These are phyloP conservation scores for Amanita rubescens DNA, from an alignment of 768 basidiomycete genomes.

Conservation along the genomic window DNA sequence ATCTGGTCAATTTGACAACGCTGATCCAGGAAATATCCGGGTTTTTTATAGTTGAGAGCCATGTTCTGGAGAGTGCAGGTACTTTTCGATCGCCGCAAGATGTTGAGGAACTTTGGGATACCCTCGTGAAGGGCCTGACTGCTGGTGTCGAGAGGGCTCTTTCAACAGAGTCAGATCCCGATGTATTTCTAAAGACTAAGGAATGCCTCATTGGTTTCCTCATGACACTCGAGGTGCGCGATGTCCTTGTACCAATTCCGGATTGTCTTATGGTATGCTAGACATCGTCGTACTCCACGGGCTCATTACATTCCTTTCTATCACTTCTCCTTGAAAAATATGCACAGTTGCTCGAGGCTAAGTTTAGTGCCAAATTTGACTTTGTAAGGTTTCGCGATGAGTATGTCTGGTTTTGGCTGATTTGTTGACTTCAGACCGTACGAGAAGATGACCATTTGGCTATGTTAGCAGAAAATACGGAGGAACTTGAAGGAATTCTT, in stretches of 20 bases:
- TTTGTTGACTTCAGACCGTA: slow-evolving; percentile 51
- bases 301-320: slow-evolving; percentile 75
- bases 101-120: slow-evolving; percentile 94
- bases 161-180: slow-evolving; percentile 67
- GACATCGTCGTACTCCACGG: slow-evolving; percentile 84
- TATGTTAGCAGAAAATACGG: slow-evolving; percentile 59
- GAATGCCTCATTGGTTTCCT: slow-evolving; percentile 80
- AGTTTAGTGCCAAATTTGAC: slow-evolving; percentile 79
- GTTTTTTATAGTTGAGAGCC: slow-evolving; percentile 94
- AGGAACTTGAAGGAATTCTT: slow-evolving; percentile 69
- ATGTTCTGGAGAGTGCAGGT: slow-evolving; percentile 84
- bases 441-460: slow-evolving; percentile 82
- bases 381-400: slow-evolving; percentile 39
- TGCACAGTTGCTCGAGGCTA: slow-evolving; percentile 67
- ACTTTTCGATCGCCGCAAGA: slow-evolving; percentile 87
- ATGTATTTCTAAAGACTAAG: slow-evolving; percentile 76
- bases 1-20: slow-evolving; percentile 57
- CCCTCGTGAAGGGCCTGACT: slow-evolving; percentile 66
- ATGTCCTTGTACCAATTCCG: background rate
- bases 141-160: slow-evolving; percentile 69
- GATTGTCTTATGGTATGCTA: slow-evolving; percentile 21
- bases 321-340: slow-evolving; percentile 90
- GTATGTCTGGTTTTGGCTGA: background rate
- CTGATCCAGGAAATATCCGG: slow-evolving; percentile 92
- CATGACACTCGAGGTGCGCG: slow-evolving; percentile 80